These are phyloP conservation scores for Claviceps capensis DNA, from an alignment of 2,329 filamentous ascomycete genomes.

Conservation along the genomic window DNA sequence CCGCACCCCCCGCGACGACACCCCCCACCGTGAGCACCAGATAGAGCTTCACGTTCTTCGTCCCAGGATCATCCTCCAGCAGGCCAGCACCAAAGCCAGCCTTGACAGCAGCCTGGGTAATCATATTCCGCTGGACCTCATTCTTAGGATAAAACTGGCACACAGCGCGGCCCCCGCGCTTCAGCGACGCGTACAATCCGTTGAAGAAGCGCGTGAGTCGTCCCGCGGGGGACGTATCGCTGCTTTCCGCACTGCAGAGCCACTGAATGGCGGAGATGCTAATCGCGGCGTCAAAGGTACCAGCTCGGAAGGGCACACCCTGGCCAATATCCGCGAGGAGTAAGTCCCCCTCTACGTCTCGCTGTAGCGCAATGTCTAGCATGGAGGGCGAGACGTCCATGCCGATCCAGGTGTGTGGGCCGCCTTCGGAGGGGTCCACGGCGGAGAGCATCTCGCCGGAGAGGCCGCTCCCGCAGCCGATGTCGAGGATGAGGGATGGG, in stretches of 20 bases:
- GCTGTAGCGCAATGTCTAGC: constrained; percentile 85
- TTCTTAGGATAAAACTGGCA: constrained; percentile 99
- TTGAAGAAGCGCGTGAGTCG: constrained; percentile 81
- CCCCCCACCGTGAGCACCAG: constrained; percentile 77
- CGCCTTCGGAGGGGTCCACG: constrained; percentile 54
- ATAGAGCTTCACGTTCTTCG: constrained; percentile 95
- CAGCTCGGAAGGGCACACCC: constrained; percentile 83
- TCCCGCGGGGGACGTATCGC: constrained; percentile 67
- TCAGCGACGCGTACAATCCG: constrained; percentile 72
- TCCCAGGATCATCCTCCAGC: constrained; percentile 87
- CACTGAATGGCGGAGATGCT: constrained; percentile 95
- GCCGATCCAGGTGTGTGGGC: constrained; percentile 90
- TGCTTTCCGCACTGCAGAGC: constrained; percentile 90
- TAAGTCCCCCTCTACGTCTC: constrained; percentile 88
- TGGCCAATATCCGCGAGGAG: constrained; percentile 91
- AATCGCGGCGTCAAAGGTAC: constrained; percentile 88
- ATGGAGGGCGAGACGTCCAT: constrained; percentile 95
- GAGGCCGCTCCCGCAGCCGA: constrained; percentile 92
- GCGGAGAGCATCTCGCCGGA: constrained; percentile 85
- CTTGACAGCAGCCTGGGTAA: constrained; percentile 76
- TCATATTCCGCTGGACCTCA: constrained; percentile 81
- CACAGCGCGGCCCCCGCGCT: constrained; percentile 75
- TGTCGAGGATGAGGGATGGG: constrained; percentile 82
- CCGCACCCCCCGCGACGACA: constrained; percentile 25
- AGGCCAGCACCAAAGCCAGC: constrained; percentile 93